A percentile compares a stretch with the other conserved stretches of the same genome.
phyloP scores from a whole-genome alignment of 768 basidiomycete genomes.

The Termitomyces sp. region DNA sequence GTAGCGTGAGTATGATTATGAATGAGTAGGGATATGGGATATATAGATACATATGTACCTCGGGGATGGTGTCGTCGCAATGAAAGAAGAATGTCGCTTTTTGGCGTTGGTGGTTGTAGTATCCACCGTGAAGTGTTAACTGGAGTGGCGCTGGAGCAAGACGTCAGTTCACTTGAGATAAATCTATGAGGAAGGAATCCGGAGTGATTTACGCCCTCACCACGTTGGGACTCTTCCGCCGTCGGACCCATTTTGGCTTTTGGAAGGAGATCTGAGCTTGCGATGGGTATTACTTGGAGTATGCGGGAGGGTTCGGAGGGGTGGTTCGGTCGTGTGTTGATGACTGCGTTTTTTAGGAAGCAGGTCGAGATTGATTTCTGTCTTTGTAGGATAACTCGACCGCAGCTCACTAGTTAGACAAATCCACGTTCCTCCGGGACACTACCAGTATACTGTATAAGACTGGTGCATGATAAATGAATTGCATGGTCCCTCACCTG shows the following conservation, averaged over 20 bases:
- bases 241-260: conserved; percentile 17
- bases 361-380: background rate
- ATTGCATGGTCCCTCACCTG: conserved; percentile 18
- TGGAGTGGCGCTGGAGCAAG: conserved; percentile 20
- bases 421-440: conserved; percentile 27
- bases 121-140: conserved; percentile 27
- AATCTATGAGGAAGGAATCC: too few species aligned
- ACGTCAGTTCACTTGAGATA: too few species aligned
- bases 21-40: too few species aligned
- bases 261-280: conserved; percentile 15
- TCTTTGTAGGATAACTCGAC: background rate
- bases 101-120: conserved; percentile 23
- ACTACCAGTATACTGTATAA: conserved; percentile 18
- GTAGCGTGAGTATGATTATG: too few species aligned
- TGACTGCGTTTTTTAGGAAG: conserved; percentile 7
- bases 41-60: conserved; percentile 19
- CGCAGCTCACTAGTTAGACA: conserved; percentile 24
- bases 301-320: conserved; percentile 30
- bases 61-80: conserved; percentile 21
- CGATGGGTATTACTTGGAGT: conserved; percentile 32
- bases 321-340: conserved; percentile 28
- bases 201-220: conserved; percentile 1
- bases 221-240: conserved; percentile 13
- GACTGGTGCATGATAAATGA: background rate
- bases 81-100: conserved; percentile 27